phyloP scores from a whole-genome alignment of 768 basidiomycete genomes.

The Leccinum boreale region DNA sequence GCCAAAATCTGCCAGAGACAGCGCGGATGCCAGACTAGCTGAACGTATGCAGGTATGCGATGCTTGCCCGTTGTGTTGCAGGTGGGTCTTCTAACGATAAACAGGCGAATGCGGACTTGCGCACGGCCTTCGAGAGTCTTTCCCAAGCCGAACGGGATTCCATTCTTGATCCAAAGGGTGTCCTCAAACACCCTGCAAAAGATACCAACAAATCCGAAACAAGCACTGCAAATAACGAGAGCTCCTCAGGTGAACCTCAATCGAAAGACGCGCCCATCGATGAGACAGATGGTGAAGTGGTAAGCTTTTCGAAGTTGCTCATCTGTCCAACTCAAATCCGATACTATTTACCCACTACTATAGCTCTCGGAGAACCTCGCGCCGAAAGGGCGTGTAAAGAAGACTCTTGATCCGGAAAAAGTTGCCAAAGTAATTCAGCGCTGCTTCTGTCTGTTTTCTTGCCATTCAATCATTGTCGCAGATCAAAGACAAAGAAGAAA shows the following conservation, averaged over 20 bases:
- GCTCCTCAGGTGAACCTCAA: conserved; percentile 25
- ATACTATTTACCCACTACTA: not conserved
- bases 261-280: conserved; percentile 28
- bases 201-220: conserved; percentile 27
- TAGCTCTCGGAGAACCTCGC: conserved; percentile 26
- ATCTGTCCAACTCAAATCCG: not conserved
- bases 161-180: conserved; percentile 53
- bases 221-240: not conserved
- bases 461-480: conserved; percentile 25
- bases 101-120: conserved; percentile 60
- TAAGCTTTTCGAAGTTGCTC: conserved; percentile 19
- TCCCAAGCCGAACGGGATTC: conserved; percentile 52
- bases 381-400: conserved; percentile 45
- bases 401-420: conserved; percentile 53
- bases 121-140: conserved; percentile 52
- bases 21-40: conserved; percentile 52
- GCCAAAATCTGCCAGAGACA: conserved; percentile 63
- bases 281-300: conserved; percentile 39
- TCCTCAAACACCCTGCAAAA: conserved; percentile 33
- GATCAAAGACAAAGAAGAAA: conserved; percentile 69
- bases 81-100: conserved; percentile 1
- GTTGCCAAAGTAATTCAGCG: conserved; percentile 24
- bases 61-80: not conserved
- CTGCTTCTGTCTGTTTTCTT: not conserved
- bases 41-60: conserved; percentile 64